Conservation (phyloP, 768 basidiomycete genomes). For the Suillus cothurnatus region DNA sequence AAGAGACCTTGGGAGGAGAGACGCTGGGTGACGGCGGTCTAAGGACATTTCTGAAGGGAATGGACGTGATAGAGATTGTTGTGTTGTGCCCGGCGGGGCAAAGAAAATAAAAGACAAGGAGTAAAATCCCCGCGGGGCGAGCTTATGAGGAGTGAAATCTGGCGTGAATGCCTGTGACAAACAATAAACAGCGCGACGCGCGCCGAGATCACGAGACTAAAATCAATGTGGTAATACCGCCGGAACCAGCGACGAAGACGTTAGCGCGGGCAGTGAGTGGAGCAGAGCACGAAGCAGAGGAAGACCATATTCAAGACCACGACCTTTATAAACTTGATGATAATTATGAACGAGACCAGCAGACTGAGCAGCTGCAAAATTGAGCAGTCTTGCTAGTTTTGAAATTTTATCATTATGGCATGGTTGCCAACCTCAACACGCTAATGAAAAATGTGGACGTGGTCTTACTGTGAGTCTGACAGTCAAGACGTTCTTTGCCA, state of each 20-base stretch:
- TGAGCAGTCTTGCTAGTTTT: not conserved
- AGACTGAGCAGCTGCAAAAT: not conserved
- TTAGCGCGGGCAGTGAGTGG: not conserved
- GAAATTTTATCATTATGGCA: not conserved
- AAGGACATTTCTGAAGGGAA: conserved; percentile 38
- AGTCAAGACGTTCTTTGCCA: not conserved
- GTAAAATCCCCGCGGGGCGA: not conserved
- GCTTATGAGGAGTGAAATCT: conserved; percentile 14
- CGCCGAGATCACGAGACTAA: conserved; percentile 34
- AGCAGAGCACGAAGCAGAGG: not conserved
- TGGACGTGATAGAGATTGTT: conserved; percentile 36
- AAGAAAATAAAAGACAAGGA: conserved; percentile 9
- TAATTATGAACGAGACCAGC: not conserved
- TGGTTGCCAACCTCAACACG: not conserved
- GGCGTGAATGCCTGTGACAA: conserved; percentile 8
- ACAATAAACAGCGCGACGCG: conserved; percentile 23
- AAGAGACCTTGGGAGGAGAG: conserved; percentile 71
- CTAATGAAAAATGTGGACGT: not conserved
- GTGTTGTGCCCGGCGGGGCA: conserved; percentile 15
- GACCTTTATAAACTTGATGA: conserved; percentile 3
- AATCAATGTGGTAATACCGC: conserved; percentile 16
- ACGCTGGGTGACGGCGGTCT: conserved; percentile 67
- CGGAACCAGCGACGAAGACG: not conserved
- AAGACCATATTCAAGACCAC: not conserved
- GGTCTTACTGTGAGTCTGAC: not conserved